Percentiles rank a stretch among this genome's conserved stretches.
These are phyloP conservation scores for Trypanosomatidae sp. DNA, from an alignment of 208 protist species.

Conservation along the genomic window DNA sequence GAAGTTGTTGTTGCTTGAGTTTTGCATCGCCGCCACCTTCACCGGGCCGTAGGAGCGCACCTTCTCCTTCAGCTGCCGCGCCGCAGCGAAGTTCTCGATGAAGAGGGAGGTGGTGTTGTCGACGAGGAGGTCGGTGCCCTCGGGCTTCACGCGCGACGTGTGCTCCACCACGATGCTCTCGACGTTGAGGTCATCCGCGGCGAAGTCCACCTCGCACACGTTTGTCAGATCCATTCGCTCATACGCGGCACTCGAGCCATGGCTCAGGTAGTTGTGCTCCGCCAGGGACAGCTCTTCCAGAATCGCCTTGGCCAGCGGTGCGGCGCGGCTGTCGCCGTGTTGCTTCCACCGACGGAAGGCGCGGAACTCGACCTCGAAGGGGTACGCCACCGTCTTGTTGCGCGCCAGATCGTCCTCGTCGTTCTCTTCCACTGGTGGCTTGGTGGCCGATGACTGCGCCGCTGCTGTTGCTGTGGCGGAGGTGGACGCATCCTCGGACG, in stretches of 20 bases:
- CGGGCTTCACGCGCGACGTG: constrained; percentile 64
- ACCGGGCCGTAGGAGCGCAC: constrained; percentile 45
- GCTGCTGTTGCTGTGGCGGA: not conserved
- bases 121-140: constrained; percentile 68
- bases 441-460: constrained; percentile 12
- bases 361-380: constrained; percentile 85
- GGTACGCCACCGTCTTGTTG: constrained; percentile 84
- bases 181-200: constrained; percentile 84
- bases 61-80: constrained; percentile 64
- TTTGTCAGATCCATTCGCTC: constrained; percentile 81
- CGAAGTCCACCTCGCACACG: constrained; percentile 77
- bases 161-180: constrained; percentile 88
- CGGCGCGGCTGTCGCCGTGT: constrained; percentile 66
- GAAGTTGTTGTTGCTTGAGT: constrained; percentile 59
- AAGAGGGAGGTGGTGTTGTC: constrained; percentile 83
- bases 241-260: constrained; percentile 77
- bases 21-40: constrained; percentile 52
- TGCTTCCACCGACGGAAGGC: constrained; percentile 84
- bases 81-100: constrained; percentile 88
- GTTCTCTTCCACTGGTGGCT: not conserved
- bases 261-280: constrained; percentile 75
- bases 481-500: constrained; percentile 8
- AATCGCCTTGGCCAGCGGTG: constrained; percentile 72
- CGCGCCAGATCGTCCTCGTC: constrained; percentile 34
- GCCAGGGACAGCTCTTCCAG: constrained; percentile 80